A percentile compares a stretch with the other conserved stretches of the same genome.
Evolutionary conservation across 139 green algal species (phyloP).

Genomic region (Picochlorum sp.): DNA sequence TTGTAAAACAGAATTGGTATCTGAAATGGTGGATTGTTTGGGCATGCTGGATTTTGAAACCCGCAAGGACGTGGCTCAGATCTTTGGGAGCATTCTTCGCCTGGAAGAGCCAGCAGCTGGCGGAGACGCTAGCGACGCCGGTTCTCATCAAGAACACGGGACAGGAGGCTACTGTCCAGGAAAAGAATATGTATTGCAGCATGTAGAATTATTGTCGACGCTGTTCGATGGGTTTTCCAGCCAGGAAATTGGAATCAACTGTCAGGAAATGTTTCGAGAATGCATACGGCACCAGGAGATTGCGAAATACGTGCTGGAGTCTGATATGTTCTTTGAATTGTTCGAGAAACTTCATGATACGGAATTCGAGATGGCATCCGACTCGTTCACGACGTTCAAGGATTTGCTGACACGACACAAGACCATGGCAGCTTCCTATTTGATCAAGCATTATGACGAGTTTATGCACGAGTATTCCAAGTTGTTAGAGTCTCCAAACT

Average conservation of each 20-base stretch:
- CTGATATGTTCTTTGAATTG: slow-evolving; percentile 44
- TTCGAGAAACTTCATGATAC: slow-evolving; percentile 73
- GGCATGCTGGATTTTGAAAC: slow-evolving; percentile 73
- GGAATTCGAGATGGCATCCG: slow-evolving; percentile 88
- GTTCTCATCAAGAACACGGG: too few species aligned
- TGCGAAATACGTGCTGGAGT: slow-evolving; percentile 21
- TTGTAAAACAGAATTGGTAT: slow-evolving; percentile 42
- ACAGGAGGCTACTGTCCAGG: slow-evolving; percentile 40
- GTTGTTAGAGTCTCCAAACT: slow-evolving; percentile 79
- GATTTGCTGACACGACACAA: slow-evolving; percentile 84
- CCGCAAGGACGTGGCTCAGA: slow-evolving; percentile 67
- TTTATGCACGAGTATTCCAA: slow-evolving; percentile 73
- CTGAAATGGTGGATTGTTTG: slow-evolving; percentile 54
- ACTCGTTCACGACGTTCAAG: slow-evolving; percentile 89
- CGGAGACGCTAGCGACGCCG: too few species aligned
- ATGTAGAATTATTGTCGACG: slow-evolving; percentile 48
- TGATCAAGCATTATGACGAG: slow-evolving; percentile 46
- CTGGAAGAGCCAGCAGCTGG: slow-evolving; percentile 39
- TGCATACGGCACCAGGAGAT: slow-evolving; percentile 65
- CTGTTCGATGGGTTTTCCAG: slow-evolving; percentile 68
- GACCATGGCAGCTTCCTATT: slow-evolving; percentile 53
- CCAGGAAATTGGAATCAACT: slow-evolving; percentile 68
- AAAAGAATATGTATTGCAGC: slow-evolving; percentile 47
- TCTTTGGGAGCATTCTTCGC: slow-evolving; percentile 64
- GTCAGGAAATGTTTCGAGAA: slow-evolving; percentile 76